Percentiles rank a stretch among this genome's conserved stretches.
Evolutionary conservation across 495 filamentous ascomycete genomes (phyloP).

Genomic region (Podospora didyma): DNA sequence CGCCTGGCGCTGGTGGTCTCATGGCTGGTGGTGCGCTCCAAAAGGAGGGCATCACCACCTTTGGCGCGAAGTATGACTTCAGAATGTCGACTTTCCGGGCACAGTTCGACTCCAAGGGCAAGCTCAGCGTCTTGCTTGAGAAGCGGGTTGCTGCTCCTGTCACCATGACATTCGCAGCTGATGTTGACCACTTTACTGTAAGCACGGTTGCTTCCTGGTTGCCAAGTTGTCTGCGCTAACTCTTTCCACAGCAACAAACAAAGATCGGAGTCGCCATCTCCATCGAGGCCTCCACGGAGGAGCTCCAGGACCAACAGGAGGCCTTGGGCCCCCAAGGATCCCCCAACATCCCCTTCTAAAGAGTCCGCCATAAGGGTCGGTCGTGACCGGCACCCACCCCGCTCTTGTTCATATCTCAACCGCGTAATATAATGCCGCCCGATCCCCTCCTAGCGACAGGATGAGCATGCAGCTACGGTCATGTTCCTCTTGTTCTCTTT

Average conservation of each 20-base stretch:
- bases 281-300: conserved; percentile 84
- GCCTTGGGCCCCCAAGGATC: conserved; percentile 39
- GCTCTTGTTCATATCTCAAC: conserved; percentile 15
- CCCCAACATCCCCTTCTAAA: conserved; percentile 56
- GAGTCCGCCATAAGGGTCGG: not conserved
- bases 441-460: conserved; percentile 4
- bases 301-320: conserved; percentile 90
- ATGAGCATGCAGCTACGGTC: not conserved
- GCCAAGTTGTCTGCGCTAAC: conserved; percentile 16
- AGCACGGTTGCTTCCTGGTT: conserved; percentile 24
- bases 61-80: conserved; percentile 99
- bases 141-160: conserved; percentile 91
- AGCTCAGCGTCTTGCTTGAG: conserved; percentile 88
- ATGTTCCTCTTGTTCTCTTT: conserved; percentile 2
- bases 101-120: conserved; percentile 91
- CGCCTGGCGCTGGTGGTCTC: conserved; percentile 55
- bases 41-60: conserved; percentile 82
- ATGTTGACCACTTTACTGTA: conserved; percentile 96
- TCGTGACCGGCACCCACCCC: conserved; percentile 1
- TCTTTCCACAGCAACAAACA: conserved; percentile 68
- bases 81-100: conserved; percentile 88
- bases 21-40: conserved; percentile 70
- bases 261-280: conserved; percentile 94
- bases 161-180: conserved; percentile 87
- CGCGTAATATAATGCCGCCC: conserved; percentile 23